Evolutionary conservation across 257 asterid genomes (phyloP).

Genomic region (Solanum rostratum): DNA sequence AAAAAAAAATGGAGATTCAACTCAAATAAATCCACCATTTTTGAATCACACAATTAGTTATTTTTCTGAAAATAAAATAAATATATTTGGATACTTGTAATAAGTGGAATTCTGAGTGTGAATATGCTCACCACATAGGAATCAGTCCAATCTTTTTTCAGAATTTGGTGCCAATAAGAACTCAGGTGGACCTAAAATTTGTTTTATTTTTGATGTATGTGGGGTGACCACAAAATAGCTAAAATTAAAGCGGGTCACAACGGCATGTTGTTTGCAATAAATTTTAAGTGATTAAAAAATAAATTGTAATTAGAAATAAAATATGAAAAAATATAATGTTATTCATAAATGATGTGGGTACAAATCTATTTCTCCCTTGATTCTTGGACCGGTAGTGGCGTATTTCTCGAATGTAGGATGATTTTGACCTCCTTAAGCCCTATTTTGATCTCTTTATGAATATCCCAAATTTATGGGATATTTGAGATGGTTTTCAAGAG

Average conservation of each 20-base stretch:
- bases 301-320: too few relatives aligned
- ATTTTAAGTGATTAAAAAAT: too few relatives aligned
- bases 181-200: not conserved
- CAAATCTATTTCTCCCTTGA: too few relatives aligned
- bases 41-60: not conserved
- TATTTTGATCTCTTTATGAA: too few relatives aligned
- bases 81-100: not conserved
- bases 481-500: too few relatives aligned
- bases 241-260: not conserved
- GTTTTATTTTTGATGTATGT: not conserved
- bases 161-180: not conserved
- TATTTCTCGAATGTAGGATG: too few relatives aligned
- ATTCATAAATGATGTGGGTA: too few relatives aligned
- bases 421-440: too few relatives aligned
- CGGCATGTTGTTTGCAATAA: too few relatives aligned
- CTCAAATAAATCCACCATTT: not conserved
- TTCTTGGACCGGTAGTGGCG: too few relatives aligned
- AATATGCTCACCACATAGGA: not conserved
- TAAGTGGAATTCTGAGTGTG: not conserved
- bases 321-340: too few relatives aligned
- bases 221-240: not conserved
- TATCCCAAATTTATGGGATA: too few relatives aligned
- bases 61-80: not conserved
- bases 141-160: not conserved
- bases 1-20: not conserved